Evolutionary conservation across 176 grass and related monocot genomes (phyloP), one percentile per base, ranked within the genome.

Genomic region (Pontederia crassipes): DNA sequence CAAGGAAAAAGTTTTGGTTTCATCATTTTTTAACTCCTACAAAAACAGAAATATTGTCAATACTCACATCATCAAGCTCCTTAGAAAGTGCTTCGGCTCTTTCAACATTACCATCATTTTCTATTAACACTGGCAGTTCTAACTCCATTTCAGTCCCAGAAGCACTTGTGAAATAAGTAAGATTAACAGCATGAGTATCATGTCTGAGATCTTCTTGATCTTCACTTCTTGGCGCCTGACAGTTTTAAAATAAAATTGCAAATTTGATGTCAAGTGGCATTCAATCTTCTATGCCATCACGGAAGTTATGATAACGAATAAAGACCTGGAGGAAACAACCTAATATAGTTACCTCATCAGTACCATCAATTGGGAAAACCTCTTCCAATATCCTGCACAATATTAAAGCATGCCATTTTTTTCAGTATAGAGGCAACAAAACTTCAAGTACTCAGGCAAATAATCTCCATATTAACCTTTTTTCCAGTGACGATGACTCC

Each of bases 41-140:
- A 52, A 52, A 52, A 2, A 61, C 45, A 2, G 2, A 61, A 8
- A 7, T 7, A 61, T 24, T 65, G 18, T 18, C 47, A 14, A 4
- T 48, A 87, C 92, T 90, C 77, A 96, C 92, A 82, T 88, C 83
- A 69, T 84, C 87, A 82, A 96, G 92, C 52, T 96, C 73, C 53
- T 90, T 88, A 71, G 80, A 78, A 70, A 78, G 87, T 54, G 72
- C 66, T 80, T 96, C 92, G 54, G 92, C 87, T 79, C 82, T 96
- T 63, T 96, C 83, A 28, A 86, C 67, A 74, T 96, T 88, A 55
- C 69, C 75, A 90, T 85, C 80, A 77, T 78, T 78, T 80, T 96
- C 92, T 55, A 82, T 78, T 52, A 82, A 46, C 40, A 71, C 70
- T 67, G 83, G 78, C 71, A 95, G 74, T 74, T 90, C 76, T 71